Percentiles rank a stretch among this genome's conserved stretches.
These are phyloP conservation scores for Clonostachys chloroleuca DNA, from an alignment of 2,329 filamentous ascomycete genomes.

Conservation along the genomic window DNA sequence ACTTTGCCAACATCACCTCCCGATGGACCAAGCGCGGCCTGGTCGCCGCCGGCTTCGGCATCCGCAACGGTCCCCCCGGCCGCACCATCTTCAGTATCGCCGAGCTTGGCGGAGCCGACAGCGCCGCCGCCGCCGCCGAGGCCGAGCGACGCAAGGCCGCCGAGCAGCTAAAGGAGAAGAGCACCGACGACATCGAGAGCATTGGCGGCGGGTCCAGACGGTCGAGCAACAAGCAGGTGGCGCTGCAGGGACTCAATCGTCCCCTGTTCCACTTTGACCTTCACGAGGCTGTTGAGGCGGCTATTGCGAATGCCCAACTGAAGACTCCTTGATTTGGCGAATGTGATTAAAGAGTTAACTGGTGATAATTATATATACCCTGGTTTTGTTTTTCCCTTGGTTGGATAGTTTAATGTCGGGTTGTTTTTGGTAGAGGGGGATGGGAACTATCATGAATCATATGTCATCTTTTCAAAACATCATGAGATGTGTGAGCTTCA, in stretches of 20 bases:
- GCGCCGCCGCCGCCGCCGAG: slow-evolving; percentile 41
- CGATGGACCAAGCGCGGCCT: slow-evolving; percentile 54
- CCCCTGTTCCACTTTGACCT: slow-evolving; percentile 50
- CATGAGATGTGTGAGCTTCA: too few species aligned
- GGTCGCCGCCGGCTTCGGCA: slow-evolving; percentile 48
- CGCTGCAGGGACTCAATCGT: slow-evolving; percentile 40
- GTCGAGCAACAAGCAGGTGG: slow-evolving; percentile 28
- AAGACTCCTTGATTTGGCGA: slow-evolving; percentile 6
- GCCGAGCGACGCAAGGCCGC: slow-evolving; percentile 49
- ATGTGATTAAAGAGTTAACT: too few species aligned
- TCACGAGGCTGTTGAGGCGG: slow-evolving; percentile 40
- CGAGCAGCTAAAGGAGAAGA: slow-evolving; percentile 38
- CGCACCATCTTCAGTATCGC: slow-evolving; percentile 85
- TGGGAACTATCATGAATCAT: too few species aligned
- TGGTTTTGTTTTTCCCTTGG: too few species aligned
- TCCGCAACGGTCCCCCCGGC: slow-evolving; percentile 8
- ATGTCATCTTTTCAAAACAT: too few species aligned
- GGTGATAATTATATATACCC: too few species aligned
- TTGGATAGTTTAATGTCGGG: too few species aligned
- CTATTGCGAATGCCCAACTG: slow-evolving; percentile 26
- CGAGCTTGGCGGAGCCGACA: slow-evolving; percentile 64
- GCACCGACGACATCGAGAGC: slow-evolving; percentile 17
- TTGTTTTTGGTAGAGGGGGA: too few species aligned
- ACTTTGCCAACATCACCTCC: slow-evolving; percentile 47
- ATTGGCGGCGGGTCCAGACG: slow-evolving; percentile 16